These are phyloP conservation scores for Neurospora sp. DNA, from an alignment of 2,329 filamentous ascomycete genomes.

Conservation along the genomic window DNA sequence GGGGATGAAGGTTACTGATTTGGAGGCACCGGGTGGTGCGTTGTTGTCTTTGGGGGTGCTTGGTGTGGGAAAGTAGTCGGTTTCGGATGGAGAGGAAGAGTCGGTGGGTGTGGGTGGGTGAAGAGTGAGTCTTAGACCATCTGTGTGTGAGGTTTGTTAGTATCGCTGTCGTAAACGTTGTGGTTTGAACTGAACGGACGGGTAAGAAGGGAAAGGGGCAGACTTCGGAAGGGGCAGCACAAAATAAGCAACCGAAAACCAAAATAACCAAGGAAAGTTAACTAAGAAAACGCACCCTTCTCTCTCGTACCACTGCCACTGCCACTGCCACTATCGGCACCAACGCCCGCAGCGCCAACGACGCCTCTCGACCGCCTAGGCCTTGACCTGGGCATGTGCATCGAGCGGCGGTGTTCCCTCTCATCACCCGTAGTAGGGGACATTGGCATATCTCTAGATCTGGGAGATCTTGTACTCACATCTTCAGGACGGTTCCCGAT, in stretches of 20 bases:
- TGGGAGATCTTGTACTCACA: constrained; percentile 21
- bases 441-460: constrained; percentile 7
- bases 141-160: constrained; percentile 6
- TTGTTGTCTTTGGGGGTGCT: not conserved
- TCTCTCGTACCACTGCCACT: constrained; percentile 10
- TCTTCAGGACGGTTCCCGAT: constrained; percentile 19
- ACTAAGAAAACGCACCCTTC: constrained; percentile 20
- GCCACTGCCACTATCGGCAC: constrained; percentile 3
- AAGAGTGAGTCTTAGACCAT: constrained; percentile 8
- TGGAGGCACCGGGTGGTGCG: constrained; percentile 16
- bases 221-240: not conserved
- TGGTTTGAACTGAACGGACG: not conserved
- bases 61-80: not conserved
- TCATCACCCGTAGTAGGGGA: not conserved
- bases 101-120: constrained; percentile 2
- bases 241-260: not conserved
- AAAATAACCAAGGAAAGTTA: not conserved
- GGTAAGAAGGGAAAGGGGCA: not conserved
- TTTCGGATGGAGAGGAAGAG: constrained; percentile 4
- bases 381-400: not conserved
- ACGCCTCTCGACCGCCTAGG: not conserved
- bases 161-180: not conserved
- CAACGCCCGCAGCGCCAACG: not conserved
- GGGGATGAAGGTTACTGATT: constrained; percentile 37
- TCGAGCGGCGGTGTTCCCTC: not conserved